Evolutionary conservation across 2,329 filamentous ascomycete genomes (phyloP).

Genomic region (Xylaria sp.): DNA sequence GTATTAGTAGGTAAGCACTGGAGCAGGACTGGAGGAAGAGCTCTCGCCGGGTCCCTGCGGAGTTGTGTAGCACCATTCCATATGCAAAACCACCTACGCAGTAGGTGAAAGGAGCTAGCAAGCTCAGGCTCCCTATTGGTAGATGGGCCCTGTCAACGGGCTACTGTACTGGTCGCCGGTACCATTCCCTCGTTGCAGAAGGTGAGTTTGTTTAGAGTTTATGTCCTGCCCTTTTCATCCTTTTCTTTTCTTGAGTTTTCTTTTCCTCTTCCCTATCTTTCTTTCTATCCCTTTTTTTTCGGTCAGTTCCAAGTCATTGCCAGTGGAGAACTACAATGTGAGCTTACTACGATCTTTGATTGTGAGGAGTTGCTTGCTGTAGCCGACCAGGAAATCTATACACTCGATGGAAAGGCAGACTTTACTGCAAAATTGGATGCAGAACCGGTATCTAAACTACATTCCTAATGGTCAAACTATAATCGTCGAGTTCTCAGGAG

Average conservation of each 20-base stretch:
- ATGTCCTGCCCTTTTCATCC: neutral
- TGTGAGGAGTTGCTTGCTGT: neutral
- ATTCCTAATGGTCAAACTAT: conserved; percentile 10
- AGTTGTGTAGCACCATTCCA: conserved; percentile 19
- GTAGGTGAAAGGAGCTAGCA: conserved; percentile 21
- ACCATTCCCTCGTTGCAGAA: conserved; percentile 3
- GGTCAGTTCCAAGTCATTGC: neutral
- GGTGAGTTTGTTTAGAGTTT: conserved; percentile 6
- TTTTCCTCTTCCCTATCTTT: neutral
- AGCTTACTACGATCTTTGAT: neutral
- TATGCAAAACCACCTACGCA: conserved; percentile 16
- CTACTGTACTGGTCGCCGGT: neutral
- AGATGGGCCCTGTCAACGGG: conserved; percentile 1
- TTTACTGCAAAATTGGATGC: neutral
- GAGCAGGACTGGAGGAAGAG: conserved; percentile 1
- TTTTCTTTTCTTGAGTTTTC: neutral
- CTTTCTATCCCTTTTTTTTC: neutral
- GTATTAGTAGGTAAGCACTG: neutral
- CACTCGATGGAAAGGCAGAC: neutral
- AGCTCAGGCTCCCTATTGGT: conserved; percentile 18
- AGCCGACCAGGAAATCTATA: neutral
- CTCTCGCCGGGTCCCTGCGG: conserved; percentile 17
- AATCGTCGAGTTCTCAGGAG: neutral
- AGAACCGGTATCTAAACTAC: neutral
- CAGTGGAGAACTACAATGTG: neutral